Conservation (phyloP, 352 stramenopile species). For the Halophytophthora batemanensis region DNA sequence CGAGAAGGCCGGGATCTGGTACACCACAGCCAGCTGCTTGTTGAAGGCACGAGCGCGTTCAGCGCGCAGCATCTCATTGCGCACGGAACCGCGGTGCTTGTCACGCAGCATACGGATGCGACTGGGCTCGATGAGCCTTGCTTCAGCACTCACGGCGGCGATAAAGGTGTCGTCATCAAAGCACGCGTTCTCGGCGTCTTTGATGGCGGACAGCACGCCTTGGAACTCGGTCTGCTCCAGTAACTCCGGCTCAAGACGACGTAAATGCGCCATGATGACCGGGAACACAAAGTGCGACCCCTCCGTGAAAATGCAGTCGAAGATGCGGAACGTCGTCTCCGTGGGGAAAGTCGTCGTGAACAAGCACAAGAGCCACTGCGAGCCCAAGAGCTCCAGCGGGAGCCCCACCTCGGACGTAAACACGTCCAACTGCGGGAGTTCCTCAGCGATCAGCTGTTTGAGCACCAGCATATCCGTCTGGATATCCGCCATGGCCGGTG, state of each 20-base stretch:
- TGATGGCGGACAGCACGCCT: slow-evolving; percentile 67
- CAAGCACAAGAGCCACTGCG: slow-evolving; percentile 89
- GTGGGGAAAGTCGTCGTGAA: slow-evolving; percentile 90
- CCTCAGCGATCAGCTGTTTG: slow-evolving; percentile 80
- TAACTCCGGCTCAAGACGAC: slow-evolving; percentile 49
- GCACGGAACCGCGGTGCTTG: slow-evolving; percentile 54
- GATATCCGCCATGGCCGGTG: slow-evolving; percentile 84
- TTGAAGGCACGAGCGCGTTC: slow-evolving; percentile 62
- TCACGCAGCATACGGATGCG: slow-evolving; percentile 47
- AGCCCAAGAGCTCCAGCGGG: slow-evolving; percentile 84
- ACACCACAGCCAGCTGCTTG: slow-evolving; percentile 62
- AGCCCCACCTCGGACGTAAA: slow-evolving; percentile 74
- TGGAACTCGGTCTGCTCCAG: slow-evolving; percentile 65
- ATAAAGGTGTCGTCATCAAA: slow-evolving; percentile 71
- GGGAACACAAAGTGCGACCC: slow-evolving; percentile 80
- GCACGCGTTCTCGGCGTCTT: slow-evolving; percentile 57
- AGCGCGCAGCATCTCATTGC: slow-evolving; percentile 65
- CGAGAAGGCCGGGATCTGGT: slow-evolving; percentile 78
- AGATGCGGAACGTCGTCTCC: slow-evolving; percentile 85
- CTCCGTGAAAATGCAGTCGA: slow-evolving; percentile 86
- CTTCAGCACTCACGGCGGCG: slow-evolving; percentile 37
- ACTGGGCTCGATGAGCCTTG: slow-evolving; percentile 29
- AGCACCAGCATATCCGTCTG: slow-evolving; percentile 89
- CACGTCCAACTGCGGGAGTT: slow-evolving; percentile 71
- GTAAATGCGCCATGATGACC: slow-evolving; percentile 78